phyloP scores from a whole-genome alignment of 768 basidiomycete species.

The Rhodosporidiobolus odoratus region DNA sequence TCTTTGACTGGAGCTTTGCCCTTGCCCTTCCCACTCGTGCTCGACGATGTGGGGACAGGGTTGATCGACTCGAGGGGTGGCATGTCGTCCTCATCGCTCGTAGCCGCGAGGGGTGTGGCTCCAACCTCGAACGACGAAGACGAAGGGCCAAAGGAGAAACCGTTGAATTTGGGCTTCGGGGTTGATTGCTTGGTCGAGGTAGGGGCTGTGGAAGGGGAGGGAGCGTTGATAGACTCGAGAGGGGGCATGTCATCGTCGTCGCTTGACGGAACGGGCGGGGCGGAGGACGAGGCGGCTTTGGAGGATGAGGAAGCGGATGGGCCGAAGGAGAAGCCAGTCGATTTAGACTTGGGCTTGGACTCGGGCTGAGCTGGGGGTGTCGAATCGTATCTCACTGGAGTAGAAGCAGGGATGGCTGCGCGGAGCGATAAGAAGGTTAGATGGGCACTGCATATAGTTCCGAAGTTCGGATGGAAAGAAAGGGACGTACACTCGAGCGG shows the following conservation, averaged over 20 bases:
- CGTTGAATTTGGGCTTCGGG: not conserved
- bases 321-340: too few species aligned
- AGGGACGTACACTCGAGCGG: conserved; percentile 12
- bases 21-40: not conserved
- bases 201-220: not conserved
- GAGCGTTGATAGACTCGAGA: conserved; percentile 2
- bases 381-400: too few species aligned
- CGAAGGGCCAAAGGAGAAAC: not conserved
- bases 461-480: too few species aligned
- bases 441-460: not conserved
- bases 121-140: not conserved
- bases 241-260: conserved; percentile 14
- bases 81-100: conserved; percentile 12
- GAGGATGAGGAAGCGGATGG: too few species aligned
- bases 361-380: too few species aligned
- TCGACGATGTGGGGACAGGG: not conserved
- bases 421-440: too few species aligned
- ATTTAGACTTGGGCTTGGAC: too few species aligned
- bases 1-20: not conserved
- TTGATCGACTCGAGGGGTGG: conserved; percentile 12
- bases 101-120: not conserved
- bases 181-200: not conserved
- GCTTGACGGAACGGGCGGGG: too few species aligned
- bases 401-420: not conserved
- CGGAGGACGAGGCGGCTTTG: not conserved